These are phyloP conservation scores for Candida sonorensis DNA, from an alignment of 805 yeast genomes.

Conservation along the genomic window DNA sequence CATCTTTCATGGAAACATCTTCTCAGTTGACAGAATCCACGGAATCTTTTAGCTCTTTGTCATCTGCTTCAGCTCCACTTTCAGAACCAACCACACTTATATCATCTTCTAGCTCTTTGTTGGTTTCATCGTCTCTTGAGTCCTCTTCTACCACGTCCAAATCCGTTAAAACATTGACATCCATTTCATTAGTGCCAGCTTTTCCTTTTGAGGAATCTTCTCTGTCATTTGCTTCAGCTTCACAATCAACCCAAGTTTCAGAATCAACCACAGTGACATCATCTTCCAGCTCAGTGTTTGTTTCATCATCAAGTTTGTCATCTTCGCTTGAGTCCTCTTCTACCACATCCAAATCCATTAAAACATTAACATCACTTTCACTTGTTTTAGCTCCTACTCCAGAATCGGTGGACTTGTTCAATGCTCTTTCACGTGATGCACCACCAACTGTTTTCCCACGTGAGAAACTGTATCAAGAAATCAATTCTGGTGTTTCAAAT, in stretches of 20 bases:
- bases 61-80: too few relatives aligned
- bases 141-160: slow-evolving; percentile 3
- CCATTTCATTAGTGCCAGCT: too few relatives aligned
- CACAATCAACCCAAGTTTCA: too few relatives aligned
- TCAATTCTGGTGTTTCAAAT: slow-evolving; percentile 43
- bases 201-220: not conserved
- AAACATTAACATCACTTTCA: not conserved
- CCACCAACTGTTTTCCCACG: slow-evolving; percentile 43
- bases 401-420: slow-evolving; percentile 37
- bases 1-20: too few relatives aligned
- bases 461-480: slow-evolving; percentile 33
- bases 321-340: too few relatives aligned
- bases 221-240: slow-evolving; percentile 2
- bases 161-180: too few relatives aligned
- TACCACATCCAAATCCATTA: not conserved
- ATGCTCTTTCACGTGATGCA: slow-evolving; percentile 30
- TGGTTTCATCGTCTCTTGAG: slow-evolving; percentile 1
- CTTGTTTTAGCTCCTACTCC: slow-evolving; percentile 19
- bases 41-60: too few relatives aligned
- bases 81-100: too few relatives aligned
- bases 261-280: too few relatives aligned
- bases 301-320: too few relatives aligned
- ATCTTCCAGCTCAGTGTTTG: too few relatives aligned
- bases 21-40: too few relatives aligned
- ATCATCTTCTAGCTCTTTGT: slow-evolving; percentile 4